Conservation (phyloP, 2,329 filamentous ascomycete species). For the Talaromyces marneffei region DNA sequence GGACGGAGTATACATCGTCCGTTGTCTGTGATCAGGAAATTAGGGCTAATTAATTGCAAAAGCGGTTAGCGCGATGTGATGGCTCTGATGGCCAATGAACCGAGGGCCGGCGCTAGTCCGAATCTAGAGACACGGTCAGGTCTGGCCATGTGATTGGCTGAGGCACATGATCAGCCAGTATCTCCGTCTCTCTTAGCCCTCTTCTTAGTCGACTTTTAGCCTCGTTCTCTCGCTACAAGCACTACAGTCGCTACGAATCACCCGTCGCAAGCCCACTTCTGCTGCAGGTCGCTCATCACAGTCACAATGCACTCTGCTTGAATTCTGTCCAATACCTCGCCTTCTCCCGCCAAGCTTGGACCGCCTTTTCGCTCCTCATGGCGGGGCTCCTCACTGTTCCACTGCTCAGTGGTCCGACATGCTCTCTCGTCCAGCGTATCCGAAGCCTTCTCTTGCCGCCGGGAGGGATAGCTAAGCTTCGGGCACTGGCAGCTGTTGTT, state of each 20-base stretch:
- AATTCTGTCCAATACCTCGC: not conserved
- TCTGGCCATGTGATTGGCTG: not conserved
- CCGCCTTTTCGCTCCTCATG: not conserved
- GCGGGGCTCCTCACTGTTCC: not conserved
- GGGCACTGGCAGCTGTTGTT: not conserved
- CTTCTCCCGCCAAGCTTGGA: not conserved
- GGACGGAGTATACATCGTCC: not conserved
- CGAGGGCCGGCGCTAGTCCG: not conserved
- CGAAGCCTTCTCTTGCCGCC: constrained; percentile 10
- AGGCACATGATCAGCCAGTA: not conserved
- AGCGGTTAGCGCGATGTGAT: not conserved
- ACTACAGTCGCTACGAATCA: constrained; percentile 13
- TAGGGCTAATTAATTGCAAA: constrained; percentile 1
- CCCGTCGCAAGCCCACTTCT: not conserved
- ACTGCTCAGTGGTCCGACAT: not conserved
- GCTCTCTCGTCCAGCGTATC: constrained; percentile 12
- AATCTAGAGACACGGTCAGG: not conserved
- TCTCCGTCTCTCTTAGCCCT: not conserved
- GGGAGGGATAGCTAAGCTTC: not conserved
- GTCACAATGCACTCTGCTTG: constrained; percentile 1
- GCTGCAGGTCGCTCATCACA: constrained; percentile 11
- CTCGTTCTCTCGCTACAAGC: no score
- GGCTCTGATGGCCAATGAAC: not conserved
- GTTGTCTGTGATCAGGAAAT: not conserved
- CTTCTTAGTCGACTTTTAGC: not conserved